Conservation (phyloP, 2,329 filamentous ascomycete species). For the Sarocladiaceae sp. region DNA sequence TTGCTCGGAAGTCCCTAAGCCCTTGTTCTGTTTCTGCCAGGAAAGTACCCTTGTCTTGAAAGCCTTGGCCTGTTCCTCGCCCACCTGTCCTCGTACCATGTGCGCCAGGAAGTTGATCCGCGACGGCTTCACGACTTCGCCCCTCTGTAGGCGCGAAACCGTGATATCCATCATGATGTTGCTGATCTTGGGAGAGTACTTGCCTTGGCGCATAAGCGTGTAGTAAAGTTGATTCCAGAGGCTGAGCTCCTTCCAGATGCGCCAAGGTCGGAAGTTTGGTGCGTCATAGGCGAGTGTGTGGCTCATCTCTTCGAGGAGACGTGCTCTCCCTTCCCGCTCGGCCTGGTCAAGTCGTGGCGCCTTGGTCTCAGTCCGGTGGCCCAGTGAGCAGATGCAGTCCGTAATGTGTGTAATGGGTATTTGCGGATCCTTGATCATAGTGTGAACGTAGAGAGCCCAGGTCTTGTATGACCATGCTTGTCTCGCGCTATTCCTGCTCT, state of each 20-base stretch:
- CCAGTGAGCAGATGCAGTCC: neutral
- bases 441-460: slow-evolving; percentile 20
- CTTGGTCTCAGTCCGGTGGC: neutral
- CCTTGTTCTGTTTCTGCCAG: neutral
- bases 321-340: neutral
- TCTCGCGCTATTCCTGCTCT: neutral
- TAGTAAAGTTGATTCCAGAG: slow-evolving; percentile 4
- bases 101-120: neutral
- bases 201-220: neutral
- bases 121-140: neutral
- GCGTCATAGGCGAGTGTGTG: slow-evolving; percentile 1
- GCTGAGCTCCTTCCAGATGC: slow-evolving; percentile 1
- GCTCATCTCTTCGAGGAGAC: slow-evolving; percentile 4
- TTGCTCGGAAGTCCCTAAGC: neutral
- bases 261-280: neutral
- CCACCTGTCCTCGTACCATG: neutral
- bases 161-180: slow-evolving; percentile 3
- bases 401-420: neutral
- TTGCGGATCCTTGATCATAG: neutral
- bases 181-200: slow-evolving; percentile 3
- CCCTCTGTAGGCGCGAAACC: neutral
- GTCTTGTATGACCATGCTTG: slow-evolving; percentile 24
- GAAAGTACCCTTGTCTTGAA: neutral
- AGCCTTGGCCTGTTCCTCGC: slow-evolving; percentile 1
- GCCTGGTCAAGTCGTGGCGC: neutral